phyloP scores from a whole-genome alignment of 2,329 filamentous ascomycete genomes.

The Colletotrichum falcatum region DNA sequence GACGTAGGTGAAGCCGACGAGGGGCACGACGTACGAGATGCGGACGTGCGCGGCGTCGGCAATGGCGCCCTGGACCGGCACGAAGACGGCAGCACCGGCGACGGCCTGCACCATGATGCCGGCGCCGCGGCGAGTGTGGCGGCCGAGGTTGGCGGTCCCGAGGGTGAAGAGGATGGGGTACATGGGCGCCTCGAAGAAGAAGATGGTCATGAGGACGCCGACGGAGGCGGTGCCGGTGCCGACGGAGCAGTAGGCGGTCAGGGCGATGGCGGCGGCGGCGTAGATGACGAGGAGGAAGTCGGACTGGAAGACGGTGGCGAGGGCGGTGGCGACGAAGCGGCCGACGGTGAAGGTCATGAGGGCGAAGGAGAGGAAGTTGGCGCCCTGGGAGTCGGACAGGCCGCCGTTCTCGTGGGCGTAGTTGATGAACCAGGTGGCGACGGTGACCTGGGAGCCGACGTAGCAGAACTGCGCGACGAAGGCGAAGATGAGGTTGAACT shows the following conservation, averaged over 20 bases:
- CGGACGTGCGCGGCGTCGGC: conserved; percentile 53
- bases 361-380: conserved; percentile 44
- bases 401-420: conserved; percentile 67
- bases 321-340: conserved; percentile 63
- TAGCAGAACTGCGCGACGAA: conserved; percentile 84
- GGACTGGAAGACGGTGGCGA: conserved; percentile 63
- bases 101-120: conserved; percentile 70
- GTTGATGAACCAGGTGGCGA: conserved; percentile 79
- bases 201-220: conserved; percentile 64
- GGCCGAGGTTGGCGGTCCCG: conserved; percentile 71
- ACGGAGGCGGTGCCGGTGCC: conserved; percentile 64
- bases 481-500: conserved; percentile 83
- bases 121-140: conserved; percentile 80
- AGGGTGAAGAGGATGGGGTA: conserved; percentile 71
- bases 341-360: conserved; percentile 63
- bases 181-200: conserved; percentile 69
- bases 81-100: conserved; percentile 66
- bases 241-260: conserved; percentile 30
- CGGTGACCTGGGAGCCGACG: conserved; percentile 76
- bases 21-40: conserved; percentile 58
- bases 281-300: conserved; percentile 39
- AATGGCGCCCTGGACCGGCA: conserved; percentile 63
- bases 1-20: conserved; percentile 56
- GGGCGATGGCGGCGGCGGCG: conserved; percentile 61
- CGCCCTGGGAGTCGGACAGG: conserved; percentile 54